These are phyloP conservation scores for Fusarium guadeloupense DNA, from an alignment of 2,329 filamentous ascomycete genomes.

Conservation along the genomic window DNA sequence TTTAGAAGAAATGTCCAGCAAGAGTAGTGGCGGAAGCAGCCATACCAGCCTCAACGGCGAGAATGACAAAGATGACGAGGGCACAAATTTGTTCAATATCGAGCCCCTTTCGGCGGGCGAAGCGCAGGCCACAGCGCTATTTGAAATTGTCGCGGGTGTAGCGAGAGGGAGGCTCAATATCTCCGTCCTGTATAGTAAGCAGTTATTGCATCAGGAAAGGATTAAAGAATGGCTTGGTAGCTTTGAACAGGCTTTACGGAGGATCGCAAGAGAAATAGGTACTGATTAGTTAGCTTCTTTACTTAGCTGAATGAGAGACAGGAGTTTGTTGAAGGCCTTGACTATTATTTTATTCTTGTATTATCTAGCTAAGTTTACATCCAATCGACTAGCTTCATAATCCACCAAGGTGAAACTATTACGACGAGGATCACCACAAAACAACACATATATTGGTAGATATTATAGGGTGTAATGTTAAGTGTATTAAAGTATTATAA, in stretches of 20 bases:
- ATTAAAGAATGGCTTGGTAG: slow-evolving; percentile 1
- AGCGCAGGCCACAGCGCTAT: not conserved
- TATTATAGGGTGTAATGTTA: too few relatives aligned
- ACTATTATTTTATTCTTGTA: too few relatives aligned
- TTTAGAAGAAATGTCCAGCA: slow-evolving; percentile 3
- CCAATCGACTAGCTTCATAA: too few relatives aligned
- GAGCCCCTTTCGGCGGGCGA: not conserved
- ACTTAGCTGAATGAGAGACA: too few relatives aligned
- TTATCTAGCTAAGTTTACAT: too few relatives aligned
- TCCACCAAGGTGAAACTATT: too few relatives aligned
- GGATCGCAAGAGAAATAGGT: not conserved
- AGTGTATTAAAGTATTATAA: too few relatives aligned
- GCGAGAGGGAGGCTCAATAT: not conserved
- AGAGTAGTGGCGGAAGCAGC: not conserved
- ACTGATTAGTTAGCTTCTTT: not conserved
- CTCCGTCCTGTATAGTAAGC: slow-evolving; percentile 9
- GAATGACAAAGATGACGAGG: not conserved
- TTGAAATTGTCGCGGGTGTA: slow-evolving; percentile 12
- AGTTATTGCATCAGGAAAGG: not conserved
- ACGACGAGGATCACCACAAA: too few relatives aligned
- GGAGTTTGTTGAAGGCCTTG: too few relatives aligned
- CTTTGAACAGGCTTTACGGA: not conserved
- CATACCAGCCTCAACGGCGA: not conserved
- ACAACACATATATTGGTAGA: too few relatives aligned
- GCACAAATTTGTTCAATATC: not conserved